Evolutionary conservation across 1,139 yeast genomes (phyloP), one percentile per base, ranked within the genome.

Genomic region (Suhomyces atakaporum): DNA sequence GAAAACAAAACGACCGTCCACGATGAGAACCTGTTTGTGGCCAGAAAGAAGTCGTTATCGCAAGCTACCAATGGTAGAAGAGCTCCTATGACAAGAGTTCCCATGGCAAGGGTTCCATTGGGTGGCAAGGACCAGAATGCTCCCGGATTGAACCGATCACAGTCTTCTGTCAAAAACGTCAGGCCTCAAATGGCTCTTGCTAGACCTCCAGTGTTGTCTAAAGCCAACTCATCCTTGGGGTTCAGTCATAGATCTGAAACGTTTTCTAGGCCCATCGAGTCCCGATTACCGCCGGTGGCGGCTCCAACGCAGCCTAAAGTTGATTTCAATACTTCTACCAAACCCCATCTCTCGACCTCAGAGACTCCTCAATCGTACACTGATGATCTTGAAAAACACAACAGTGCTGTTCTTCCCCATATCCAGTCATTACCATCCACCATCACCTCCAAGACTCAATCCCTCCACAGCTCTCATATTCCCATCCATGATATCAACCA

Each of bases 121-220:
- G 77, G 77, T 3, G 78, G 78, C 2, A 75, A 75, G 46, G 73
- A 70, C 48, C 66, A 60, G 36, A 74, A 74, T 48, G 35, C 54
- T n/a, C 63, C 67, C 2, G 34, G 53, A 3, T 54, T 69, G 41
- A 61, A 54, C 33, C 53, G 73, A 39, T 66, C 74, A 3, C 61
- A 63, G 33, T 55, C 71, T 9, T 50, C 59, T 13, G 40, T 64
- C 19, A 30, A 29, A 25, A 28, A 30, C 21, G 29, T 27, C 25
- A 35, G 34, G 13, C 40, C 27, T 18, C 18, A 23, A 19, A 11
- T 16, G 5, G 43, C 51, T 11, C 38, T 53, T 22, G 49, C 57
- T 7, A 44, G 44, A 20, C 45, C 50, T 5, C 73, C 69, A 7
- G 33, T 55, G 4, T 52, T 69, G 28, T 40, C 57, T 23, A 63